These are phyloP conservation scores for Populus hybrid DNA, from an alignment of 441 rosid species.

Conservation along the genomic window DNA sequence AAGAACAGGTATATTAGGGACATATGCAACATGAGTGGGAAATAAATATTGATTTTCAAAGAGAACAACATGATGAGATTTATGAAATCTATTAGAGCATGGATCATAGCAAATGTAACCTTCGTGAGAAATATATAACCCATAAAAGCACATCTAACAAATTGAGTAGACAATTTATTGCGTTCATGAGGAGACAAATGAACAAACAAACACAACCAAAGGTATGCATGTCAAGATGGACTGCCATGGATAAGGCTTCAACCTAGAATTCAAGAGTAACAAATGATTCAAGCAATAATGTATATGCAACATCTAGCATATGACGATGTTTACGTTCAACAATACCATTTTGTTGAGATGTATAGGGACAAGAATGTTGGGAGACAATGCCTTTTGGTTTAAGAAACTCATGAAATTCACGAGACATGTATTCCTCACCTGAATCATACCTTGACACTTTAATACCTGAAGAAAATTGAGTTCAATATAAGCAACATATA, in stretches of 20 bases:
- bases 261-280: neutral
- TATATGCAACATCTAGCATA: neutral
- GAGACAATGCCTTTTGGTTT: neutral
- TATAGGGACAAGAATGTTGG: too few relatives aligned
- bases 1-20: neutral
- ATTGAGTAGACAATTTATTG: neutral
- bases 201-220: conserved; percentile 3
- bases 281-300: neutral
- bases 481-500: neutral
- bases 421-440: neutral
- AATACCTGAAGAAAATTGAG: neutral
- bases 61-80: conserved; percentile 4
- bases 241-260: neutral
- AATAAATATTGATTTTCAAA: neutral
- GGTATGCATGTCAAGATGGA: conserved; percentile 2
- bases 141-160: neutral
- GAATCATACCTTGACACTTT: neutral
- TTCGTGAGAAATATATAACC: neutral
- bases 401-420: neutral
- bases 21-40: neutral
- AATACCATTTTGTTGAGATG: neutral
- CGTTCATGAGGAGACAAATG: neutral
- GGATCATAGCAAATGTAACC: conserved; percentile 4
- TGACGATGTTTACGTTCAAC: neutral
- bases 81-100: neutral